Base-by-base conservation (phyloP, 2,329 filamentous ascomycete species). In the Myriosclerotinia scirpicola region DNA sequence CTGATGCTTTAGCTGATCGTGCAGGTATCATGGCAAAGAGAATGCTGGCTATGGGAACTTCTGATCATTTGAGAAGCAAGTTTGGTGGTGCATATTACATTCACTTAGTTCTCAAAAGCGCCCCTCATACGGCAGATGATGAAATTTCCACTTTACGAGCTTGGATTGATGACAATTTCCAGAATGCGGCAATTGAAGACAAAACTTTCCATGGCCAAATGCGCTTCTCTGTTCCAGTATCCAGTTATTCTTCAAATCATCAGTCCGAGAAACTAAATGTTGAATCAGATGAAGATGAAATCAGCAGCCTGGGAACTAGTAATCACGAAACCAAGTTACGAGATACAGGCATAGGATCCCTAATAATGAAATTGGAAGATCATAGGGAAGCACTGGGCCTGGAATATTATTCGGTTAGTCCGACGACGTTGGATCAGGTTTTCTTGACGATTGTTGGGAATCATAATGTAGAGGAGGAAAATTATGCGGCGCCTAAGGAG, bases 381-480 rank as follows among this genome's bases (percentile, higher is more conserved):
- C 82, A 88, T 69, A 90, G 89, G 73, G 80, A 86, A 26, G 77
- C 79, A 5, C 77, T 97, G 38, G 90, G 90, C 0, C 84, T 97
- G 58, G 89, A 92, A 76, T 92, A 96, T 77, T 97, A 94, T 78
- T 92, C 90, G 60, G 92, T 97, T 70, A 90, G 87, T 67, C 91
- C 92, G 34, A 95, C 92, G 22, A 96, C 92, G 20, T 80, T 97
- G 53, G 93, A 97, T 75, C 91, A 97, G 78, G 93, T 97, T 0
- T 97, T 97, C 78, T 78, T 97, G 76, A 85, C 84, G 36, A 95
- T 97, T 75, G 92, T 97, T 0, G 88, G 89, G 1, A 85, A 87
- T 77, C 90, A 96, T 76, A 87, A 93, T 76, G 85, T 94, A 8
- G 82, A 88, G 71, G 92, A 96, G 76, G 93, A 94, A 79, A 84